Conservation (phyloP, 371 early-diverging fungal genomes). For the Polyrhizophydium stewartii region DNA sequence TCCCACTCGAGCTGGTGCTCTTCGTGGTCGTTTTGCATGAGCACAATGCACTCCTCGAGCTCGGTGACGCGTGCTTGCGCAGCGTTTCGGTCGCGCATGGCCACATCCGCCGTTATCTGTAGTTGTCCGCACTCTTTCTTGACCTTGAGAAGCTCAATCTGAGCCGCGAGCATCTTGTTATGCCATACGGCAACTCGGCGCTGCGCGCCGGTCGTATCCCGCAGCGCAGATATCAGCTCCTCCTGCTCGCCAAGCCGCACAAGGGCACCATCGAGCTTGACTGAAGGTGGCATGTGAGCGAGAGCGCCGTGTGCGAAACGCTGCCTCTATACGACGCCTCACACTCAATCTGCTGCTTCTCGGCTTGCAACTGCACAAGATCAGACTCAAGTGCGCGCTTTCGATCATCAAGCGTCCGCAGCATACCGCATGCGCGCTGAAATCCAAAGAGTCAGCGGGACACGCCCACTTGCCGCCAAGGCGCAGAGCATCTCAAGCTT, state of each 20-base stretch:
- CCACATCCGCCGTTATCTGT: background rate
- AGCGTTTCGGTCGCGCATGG: conserved; percentile 8
- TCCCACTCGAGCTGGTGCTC: conserved; percentile 37
- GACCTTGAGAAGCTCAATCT: conserved; percentile 21
- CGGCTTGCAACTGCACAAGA: conserved; percentile 5
- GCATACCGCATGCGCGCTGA: conserved; percentile 21
- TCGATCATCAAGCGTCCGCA: conserved; percentile 12
- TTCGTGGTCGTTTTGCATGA: conserved; percentile 18
- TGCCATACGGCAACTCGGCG: conserved; percentile 35
- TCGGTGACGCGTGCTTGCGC: conserved; percentile 6
- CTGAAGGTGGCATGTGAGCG: too few species aligned
- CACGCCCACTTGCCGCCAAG: too few species aligned
- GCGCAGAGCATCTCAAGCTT: too few species aligned
- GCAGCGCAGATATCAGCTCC: conserved; percentile 25
- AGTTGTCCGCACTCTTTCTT: conserved; percentile 19
- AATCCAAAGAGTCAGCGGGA: too few species aligned
- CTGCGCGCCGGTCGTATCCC: conserved; percentile 6
- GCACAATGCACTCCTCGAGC: conserved; percentile 23
- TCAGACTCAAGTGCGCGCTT: conserved; percentile 15
- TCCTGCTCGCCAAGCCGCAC: background rate
- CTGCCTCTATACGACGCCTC: too few species aligned
- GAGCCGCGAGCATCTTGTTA: conserved; percentile 20
- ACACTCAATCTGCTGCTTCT: conserved; percentile 15
- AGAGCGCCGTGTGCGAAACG: too few species aligned
- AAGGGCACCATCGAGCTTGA: background rate